These are phyloP conservation scores for Starmerella potacharoeniae DNA, from an alignment of 805 yeast species.

Conservation along the genomic window DNA sequence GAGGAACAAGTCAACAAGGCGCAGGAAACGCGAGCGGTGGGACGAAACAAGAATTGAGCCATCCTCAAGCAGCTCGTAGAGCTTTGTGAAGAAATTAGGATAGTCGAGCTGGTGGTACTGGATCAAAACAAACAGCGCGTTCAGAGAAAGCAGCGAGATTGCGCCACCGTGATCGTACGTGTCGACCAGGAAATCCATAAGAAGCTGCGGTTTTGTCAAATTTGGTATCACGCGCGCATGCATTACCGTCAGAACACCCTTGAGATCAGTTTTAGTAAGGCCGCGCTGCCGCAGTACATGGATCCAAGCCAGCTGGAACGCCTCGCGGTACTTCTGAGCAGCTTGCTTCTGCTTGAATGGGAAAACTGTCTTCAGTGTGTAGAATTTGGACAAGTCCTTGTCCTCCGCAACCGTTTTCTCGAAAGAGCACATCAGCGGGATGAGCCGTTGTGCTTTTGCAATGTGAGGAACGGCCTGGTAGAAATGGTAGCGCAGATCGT, in stretches of 20 bases:
- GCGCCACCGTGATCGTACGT: slow-evolving; percentile 58
- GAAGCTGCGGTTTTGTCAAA: slow-evolving; percentile 61
- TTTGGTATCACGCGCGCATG: slow-evolving; percentile 80
- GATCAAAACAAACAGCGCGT: slow-evolving; percentile 80
- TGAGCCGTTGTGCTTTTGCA: slow-evolving; percentile 1
- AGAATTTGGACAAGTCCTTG: slow-evolving; percentile 6
- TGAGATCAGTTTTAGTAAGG: slow-evolving; percentile 46
- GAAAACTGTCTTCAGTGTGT: background rate
- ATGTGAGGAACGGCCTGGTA: background rate
- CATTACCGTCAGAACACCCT: slow-evolving; percentile 52
- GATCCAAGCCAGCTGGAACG: slow-evolving; percentile 63
- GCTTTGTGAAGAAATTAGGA: slow-evolving; percentile 75
- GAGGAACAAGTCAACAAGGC: slow-evolving; percentile 75
- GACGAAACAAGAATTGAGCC: slow-evolving; percentile 63
- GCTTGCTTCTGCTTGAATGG: slow-evolving; percentile 9
- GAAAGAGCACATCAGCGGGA: slow-evolving; percentile 9
- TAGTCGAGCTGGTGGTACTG: slow-evolving; percentile 74
- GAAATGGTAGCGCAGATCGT: slow-evolving; percentile 54
- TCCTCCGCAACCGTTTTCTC: slow-evolving; percentile 14
- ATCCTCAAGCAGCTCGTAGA: slow-evolving; percentile 62
- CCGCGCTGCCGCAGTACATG: slow-evolving; percentile 37
- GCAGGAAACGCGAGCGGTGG: slow-evolving; percentile 76
- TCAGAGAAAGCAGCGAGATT: slow-evolving; percentile 66
- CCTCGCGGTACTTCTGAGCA: slow-evolving; percentile 21
- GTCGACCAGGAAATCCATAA: slow-evolving; percentile 91